phyloP scores from a whole-genome alignment of 352 stramenopile species.

The Phytophthora macrochlamydospora region DNA sequence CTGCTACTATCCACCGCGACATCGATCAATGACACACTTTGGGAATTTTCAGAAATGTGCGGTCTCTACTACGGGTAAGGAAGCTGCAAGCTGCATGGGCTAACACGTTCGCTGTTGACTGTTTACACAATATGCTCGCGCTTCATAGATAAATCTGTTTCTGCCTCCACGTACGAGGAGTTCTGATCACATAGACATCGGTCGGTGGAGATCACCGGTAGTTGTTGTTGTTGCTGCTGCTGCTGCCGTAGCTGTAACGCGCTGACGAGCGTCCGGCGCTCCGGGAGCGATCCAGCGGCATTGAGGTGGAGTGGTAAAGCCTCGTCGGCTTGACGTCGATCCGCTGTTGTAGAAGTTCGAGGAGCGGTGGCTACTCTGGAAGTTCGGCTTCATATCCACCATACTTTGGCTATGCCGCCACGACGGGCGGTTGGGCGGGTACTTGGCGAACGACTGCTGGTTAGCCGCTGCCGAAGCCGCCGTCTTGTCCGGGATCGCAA shows the following conservation, averaged over 20 bases:
- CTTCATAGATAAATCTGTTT: slow-evolving; percentile 42
- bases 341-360: slow-evolving; percentile 45
- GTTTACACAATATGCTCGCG: slow-evolving; percentile 42
- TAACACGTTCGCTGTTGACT: slow-evolving; percentile 34
- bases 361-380: slow-evolving; percentile 40
- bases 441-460: slow-evolving; percentile 61
- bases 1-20: not conserved
- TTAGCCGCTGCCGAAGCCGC: slow-evolving; percentile 40
- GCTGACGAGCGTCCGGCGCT: slow-evolving; percentile 49
- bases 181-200: slow-evolving; percentile 15
- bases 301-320: slow-evolving; percentile 57
- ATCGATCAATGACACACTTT: not conserved
- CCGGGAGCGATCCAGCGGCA: slow-evolving; percentile 60
- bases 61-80: no score
- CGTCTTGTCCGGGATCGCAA: slow-evolving; percentile 27
- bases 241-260: slow-evolving; percentile 41
- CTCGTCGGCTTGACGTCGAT: slow-evolving; percentile 27
- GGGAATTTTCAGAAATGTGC: no score
- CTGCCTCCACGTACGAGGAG: slow-evolving; percentile 13
- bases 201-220: slow-evolving; percentile 29
- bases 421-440: slow-evolving; percentile 51
- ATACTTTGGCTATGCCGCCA: slow-evolving; percentile 71
- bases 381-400: slow-evolving; percentile 60
- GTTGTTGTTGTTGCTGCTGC: slow-evolving; percentile 26
- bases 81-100: slow-evolving; percentile 14